phyloP scores from a whole-genome alignment of 2,329 filamentous ascomycete species.

The Fusarium neocosmosporiellum region DNA sequence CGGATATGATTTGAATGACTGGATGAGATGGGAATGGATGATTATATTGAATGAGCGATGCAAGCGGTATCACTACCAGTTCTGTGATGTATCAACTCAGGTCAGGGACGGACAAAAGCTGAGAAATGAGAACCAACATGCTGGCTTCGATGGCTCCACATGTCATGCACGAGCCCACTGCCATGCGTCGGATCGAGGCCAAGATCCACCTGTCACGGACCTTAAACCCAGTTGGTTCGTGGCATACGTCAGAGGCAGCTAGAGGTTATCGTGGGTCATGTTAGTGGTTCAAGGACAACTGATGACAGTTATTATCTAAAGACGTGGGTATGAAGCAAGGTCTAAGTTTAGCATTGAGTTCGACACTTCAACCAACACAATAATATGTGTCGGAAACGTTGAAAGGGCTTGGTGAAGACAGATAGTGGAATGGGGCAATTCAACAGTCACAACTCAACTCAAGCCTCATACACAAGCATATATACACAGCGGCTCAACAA shows the following conservation, averaged over 20 bases:
- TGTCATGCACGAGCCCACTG: not conserved
- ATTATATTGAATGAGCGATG: conserved; percentile 43
- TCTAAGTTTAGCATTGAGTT: not conserved
- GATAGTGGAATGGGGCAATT: not conserved
- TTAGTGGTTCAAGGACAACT: not conserved
- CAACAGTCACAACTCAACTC: not conserved
- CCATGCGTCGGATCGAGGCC: not conserved
- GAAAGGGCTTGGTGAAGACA: not conserved
- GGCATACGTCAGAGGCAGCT: not conserved
- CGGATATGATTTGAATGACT: conserved; percentile 15
- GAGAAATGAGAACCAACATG: not conserved
- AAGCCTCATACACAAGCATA: not conserved
- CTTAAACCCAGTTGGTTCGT: not conserved
- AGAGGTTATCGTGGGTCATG: not conserved
- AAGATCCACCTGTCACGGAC: not conserved
- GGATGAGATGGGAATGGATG: conserved; percentile 28
- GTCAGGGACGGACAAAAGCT: not conserved
- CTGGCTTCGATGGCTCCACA: not conserved
- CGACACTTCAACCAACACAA: not conserved
- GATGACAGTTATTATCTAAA: not conserved
- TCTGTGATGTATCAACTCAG: not conserved
- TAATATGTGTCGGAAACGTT: not conserved
- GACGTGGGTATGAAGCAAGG: not conserved
- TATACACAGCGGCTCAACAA: not conserved
- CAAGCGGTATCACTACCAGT: conserved; percentile 35